These are phyloP conservation scores for Draba incana DNA, from an alignment of 345 rosid genomes.

Conservation along the genomic window DNA sequence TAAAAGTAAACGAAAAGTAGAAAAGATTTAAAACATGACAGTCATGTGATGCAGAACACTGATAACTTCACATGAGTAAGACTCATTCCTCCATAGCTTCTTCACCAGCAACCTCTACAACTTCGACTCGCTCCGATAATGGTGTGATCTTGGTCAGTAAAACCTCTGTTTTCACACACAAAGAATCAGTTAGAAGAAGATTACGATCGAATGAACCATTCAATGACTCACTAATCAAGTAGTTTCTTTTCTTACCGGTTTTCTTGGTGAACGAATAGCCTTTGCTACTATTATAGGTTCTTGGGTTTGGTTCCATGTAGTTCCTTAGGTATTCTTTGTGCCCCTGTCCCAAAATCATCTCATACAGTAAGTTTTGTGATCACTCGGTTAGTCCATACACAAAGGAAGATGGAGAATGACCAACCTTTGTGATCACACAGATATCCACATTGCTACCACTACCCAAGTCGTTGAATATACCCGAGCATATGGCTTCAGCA, in stretches of 20 bases:
- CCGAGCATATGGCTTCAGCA: constrained; percentile 74
- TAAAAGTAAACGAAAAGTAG: not conserved
- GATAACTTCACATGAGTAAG: not conserved
- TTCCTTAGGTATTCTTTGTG: constrained; percentile 77
- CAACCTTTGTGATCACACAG: constrained; percentile 85
- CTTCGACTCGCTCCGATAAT: constrained; percentile 53
- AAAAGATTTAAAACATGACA: constrained; percentile 10
- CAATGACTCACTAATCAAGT: not conserved
- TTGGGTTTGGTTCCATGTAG: constrained; percentile 78
- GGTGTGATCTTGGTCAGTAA: constrained; percentile 66
- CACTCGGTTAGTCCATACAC: not conserved
- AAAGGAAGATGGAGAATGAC: constrained; percentile 6
- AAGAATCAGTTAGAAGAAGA: constrained; percentile 7
- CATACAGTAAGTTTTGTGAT: constrained; percentile 7
- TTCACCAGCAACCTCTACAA: constrained; percentile 57
- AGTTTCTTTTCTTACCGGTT: constrained; percentile 56
- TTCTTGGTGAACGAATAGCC: constrained; percentile 74
- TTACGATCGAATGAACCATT: not conserved
- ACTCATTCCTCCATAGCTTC: constrained; percentile 77
- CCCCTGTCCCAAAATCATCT: constrained; percentile 50
- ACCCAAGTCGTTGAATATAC: constrained; percentile 80
- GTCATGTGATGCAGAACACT: constrained; percentile 8
- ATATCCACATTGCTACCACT: constrained; percentile 94
- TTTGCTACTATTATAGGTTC: constrained; percentile 57
- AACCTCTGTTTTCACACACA: constrained; percentile 57